A percentile compares a stretch with the other conserved stretches of the same genome.
These are phyloP conservation scores for Phytophthora pseudosyringae DNA, from an alignment of 352 stramenopile species.

Conservation along the genomic window DNA sequence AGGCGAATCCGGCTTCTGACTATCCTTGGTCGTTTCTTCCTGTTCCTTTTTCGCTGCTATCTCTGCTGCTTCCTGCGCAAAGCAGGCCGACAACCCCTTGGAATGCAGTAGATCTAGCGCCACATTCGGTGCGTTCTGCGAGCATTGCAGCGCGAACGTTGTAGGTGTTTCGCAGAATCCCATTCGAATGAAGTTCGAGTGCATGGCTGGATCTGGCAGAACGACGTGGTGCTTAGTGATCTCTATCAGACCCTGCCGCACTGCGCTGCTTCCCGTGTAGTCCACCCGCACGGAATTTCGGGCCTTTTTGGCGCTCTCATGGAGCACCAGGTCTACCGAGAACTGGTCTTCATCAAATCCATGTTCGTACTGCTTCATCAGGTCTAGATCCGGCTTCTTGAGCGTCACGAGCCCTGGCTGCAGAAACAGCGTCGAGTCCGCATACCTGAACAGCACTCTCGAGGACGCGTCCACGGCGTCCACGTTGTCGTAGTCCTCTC, in stretches of 20 bases:
- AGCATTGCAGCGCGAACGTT: slow-evolving; percentile 81
- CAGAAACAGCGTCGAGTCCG: slow-evolving; percentile 84
- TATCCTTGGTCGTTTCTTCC: slow-evolving; percentile 17
- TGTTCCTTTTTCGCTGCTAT: slow-evolving; percentile 28
- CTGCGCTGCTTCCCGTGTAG: slow-evolving; percentile 70
- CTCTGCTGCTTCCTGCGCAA: slow-evolving; percentile 41
- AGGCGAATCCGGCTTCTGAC: slow-evolving; percentile 18
- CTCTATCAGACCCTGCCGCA: slow-evolving; percentile 76
- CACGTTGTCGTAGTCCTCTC: slow-evolving; percentile 71
- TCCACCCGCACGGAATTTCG: slow-evolving; percentile 59
- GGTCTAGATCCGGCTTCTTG: slow-evolving; percentile 74
- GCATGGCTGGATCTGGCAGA: slow-evolving; percentile 76
- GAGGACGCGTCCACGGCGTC: slow-evolving; percentile 68
- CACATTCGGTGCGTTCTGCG: slow-evolving; percentile 77
- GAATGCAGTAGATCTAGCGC: slow-evolving; percentile 80
- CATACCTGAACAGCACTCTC: slow-evolving; percentile 79
- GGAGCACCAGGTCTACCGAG: slow-evolving; percentile 79
- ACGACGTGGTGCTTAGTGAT: slow-evolving; percentile 85
- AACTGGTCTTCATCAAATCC: slow-evolving; percentile 86
- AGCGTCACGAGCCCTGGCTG: slow-evolving; percentile 70
- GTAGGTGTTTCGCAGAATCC: slow-evolving; percentile 75
- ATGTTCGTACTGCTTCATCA: slow-evolving; percentile 89
- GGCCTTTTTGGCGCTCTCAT: slow-evolving; percentile 52
- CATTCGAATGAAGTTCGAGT: slow-evolving; percentile 86
- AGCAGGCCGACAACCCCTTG: slow-evolving; percentile 60